Evolutionary conservation across 148 eudicot species (phyloP), one percentile per base, ranked within the genome.

Genomic region (Nepenthes mirabilis): DNA sequence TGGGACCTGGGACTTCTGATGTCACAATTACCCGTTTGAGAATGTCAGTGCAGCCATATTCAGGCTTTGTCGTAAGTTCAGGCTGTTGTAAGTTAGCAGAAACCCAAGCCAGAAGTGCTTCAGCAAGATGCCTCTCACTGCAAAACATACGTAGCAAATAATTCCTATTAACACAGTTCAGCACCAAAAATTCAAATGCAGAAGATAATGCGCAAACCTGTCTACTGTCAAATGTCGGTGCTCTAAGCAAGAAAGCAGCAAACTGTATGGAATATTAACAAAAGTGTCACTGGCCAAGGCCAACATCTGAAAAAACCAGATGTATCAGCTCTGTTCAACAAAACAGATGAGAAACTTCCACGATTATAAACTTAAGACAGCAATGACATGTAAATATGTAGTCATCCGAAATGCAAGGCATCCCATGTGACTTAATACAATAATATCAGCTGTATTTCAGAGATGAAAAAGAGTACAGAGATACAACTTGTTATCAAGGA

Each of bases 41-140:
- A 53, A 78, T 65, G 59, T 32, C 64, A 52, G 35, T 62, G 57
- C 71, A 63, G 54, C 63, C 75, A 63, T 55, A 80, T 52, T 37
- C 60, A 58, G 52, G 33, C 58, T 55, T 55, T 33, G 61, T 61
- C 47, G 48, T 59, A 36, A 57, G 58, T 53, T 68, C 70, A 56
- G 34, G 61, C 47, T 61, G 71, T 72, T 72, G 68, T 36, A 55
- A n/a, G 36, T 83, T 79, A 68, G 79, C 72, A 61, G 66, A 65
- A 52, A 82, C 55, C 96, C 98, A 91, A 63, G 71, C 67, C 56
- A 85, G 68, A 60, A 88, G 59, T 50, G 78, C 83, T 70, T 88
- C 88, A 78, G 84, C 82, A 63, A 91, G 90, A 74, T 83, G 83
- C 77, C 77, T 82, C 77, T 91, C 98, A 67, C 98, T 91, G 76